Evolutionary conservation across 495 filamentous ascomycete genomes (phyloP), one percentile per base, ranked within the genome.

Genomic region (Aspergillus bridgeri): DNA sequence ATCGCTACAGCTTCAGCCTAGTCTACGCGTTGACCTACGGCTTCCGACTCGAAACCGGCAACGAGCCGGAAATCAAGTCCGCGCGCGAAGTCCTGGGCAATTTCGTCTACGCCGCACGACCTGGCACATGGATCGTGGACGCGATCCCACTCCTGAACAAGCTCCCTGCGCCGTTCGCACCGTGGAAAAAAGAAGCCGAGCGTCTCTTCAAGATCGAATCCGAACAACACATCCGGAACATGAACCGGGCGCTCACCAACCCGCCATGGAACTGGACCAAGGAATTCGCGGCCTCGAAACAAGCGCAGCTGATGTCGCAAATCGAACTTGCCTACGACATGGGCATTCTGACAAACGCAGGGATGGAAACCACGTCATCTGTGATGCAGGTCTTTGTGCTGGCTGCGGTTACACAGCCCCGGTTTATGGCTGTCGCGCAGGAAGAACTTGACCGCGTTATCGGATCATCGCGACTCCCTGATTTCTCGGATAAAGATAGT

Each of bases 361-460:
- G 70, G 15, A 60, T 65, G 23, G 67, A 75, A 24, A 76, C 76
- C 0, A 69, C 70, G 7, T 62, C 70, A 9, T 50, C 48, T 8
- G 65, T 66, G 3, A 51, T 78, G 58, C 62, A 65, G n/a, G 55
- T 68, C 7, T 79, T 79, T 48, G 59, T 76, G 9, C 52, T 74
- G 20, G 76, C 73, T 17, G 62, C 69, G 56, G 58, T 66, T 0
- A 3, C 72, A 3, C 70, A 69, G 57, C 79, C 78, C 0, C 61
- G 71, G 1, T 70, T 72, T 0, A 69, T 81, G 19, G 44, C 55
- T 9, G 75, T 72, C 21, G 83, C 81, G 0, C 82, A 81, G 52
- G 71, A 69, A 5, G 82, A 88, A 59, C 57, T 71, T 0, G 66
- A 71, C 42, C 22, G 22, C 13, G 61, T 71, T 3, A 60, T 68